Percentiles rank a stretch among this genome's conserved stretches.
These are phyloP conservation scores for Leccinum subtestaceum DNA, from an alignment of 768 basidiomycete genomes.

Conservation along the genomic window DNA sequence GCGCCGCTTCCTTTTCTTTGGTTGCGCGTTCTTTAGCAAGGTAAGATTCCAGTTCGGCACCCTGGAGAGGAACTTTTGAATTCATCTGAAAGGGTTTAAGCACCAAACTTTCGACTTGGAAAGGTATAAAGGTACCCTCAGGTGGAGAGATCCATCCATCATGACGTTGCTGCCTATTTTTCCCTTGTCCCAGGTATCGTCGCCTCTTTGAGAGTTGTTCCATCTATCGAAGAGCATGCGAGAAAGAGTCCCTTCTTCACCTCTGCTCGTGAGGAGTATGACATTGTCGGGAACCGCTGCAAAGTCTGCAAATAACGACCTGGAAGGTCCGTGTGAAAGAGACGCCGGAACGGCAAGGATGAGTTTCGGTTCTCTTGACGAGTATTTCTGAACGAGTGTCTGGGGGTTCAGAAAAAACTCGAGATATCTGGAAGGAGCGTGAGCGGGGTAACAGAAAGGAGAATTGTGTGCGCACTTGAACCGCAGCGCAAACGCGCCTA, in stretches of 20 bases:
- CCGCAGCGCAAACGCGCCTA: constrained; percentile 82
- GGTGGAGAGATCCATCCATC: constrained; percentile 66
- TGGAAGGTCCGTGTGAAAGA: constrained; percentile 88
- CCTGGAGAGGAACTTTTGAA: constrained; percentile 85
- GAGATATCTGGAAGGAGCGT: constrained; percentile 60
- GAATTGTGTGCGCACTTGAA: constrained; percentile 66
- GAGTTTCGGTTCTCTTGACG: constrained; percentile 86
- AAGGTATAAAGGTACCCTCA: constrained; percentile 50
- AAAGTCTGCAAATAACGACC: constrained; percentile 83
- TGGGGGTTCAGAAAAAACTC: constrained; percentile 87
- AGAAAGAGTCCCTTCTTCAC: constrained; percentile 78
- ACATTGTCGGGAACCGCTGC: constrained; percentile 82
- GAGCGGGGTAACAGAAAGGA: neutral
- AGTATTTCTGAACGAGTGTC: constrained; percentile 75
- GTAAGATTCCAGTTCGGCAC: constrained; percentile 81
- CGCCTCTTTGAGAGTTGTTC: constrained; percentile 77
- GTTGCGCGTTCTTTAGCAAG: constrained; percentile 70
- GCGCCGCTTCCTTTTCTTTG: constrained; percentile 82
- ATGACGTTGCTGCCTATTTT: constrained; percentile 83
- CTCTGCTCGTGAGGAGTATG: constrained; percentile 76
- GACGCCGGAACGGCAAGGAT: constrained; percentile 92
- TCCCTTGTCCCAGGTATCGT: constrained; percentile 86
- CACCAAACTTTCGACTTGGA: neutral
- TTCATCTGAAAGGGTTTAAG: constrained; percentile 56
- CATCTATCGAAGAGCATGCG: constrained; percentile 80